phyloP scores from a whole-genome alignment of 2,329 filamentous ascomycete species.

The Grosmannia huntii region DNA sequence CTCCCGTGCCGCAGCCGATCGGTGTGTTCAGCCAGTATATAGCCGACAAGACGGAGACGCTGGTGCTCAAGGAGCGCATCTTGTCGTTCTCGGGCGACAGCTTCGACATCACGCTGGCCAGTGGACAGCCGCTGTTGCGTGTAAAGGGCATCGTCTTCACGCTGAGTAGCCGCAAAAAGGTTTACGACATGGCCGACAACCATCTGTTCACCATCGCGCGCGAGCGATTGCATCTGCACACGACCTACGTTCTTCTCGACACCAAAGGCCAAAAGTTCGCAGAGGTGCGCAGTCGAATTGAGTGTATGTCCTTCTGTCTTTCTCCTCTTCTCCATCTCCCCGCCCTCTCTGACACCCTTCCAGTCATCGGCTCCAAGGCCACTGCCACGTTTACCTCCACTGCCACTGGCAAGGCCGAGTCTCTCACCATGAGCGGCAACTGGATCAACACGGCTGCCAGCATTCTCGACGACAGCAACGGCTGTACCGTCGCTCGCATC shows the following conservation, averaged over 20 bases:
- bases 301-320: constrained; percentile 23
- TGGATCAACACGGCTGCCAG: constrained; percentile 44
- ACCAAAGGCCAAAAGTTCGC: constrained; percentile 33
- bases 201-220: constrained; percentile 47
- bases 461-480: constrained; percentile 39
- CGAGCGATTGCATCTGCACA: constrained; percentile 35
- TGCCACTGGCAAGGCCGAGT: constrained; percentile 27
- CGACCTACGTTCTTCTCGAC: constrained; percentile 37
- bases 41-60: constrained; percentile 23
- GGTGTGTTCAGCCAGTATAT: constrained; percentile 9
- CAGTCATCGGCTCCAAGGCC: constrained; percentile 41
- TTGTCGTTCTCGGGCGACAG: constrained; percentile 49
- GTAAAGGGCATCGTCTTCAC: constrained; percentile 42
- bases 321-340: too few relatives aligned
- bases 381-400: constrained; percentile 43
- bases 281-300: constrained; percentile 42
- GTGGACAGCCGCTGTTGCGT: constrained; percentile 39
- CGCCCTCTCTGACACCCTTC: not conserved
- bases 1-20: constrained; percentile 6
- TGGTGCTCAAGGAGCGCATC: constrained; percentile 49
- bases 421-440: constrained; percentile 46
- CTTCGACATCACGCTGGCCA: constrained; percentile 46
- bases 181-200: constrained; percentile 37
- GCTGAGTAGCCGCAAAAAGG: constrained; percentile 40
- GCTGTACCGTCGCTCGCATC: constrained; percentile 43